phyloP scores from a whole-genome alignment of 2,329 filamentous ascomycete species.

The Hypoxylon sp. region DNA sequence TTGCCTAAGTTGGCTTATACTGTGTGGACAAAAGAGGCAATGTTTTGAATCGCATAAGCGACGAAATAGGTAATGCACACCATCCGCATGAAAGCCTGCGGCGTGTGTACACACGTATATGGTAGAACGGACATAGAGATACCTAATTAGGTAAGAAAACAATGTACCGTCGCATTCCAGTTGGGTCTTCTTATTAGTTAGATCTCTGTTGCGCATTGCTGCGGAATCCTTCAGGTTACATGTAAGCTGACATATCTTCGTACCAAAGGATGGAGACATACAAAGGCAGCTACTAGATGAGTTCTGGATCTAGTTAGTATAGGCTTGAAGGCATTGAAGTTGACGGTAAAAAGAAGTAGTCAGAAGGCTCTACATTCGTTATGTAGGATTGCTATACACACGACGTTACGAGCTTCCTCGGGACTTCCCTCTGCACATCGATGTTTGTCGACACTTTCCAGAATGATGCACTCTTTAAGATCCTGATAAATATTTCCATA shows the following conservation, averaged over 20 bases:
- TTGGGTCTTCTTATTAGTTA: background rate
- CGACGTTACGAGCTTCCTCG: background rate
- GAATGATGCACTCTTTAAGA: background rate
- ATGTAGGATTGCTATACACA: background rate
- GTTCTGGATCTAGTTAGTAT: background rate
- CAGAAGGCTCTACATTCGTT: constrained; percentile 4
- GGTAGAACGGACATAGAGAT: constrained; percentile 1
- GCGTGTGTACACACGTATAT: constrained; percentile 4
- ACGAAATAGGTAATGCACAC: constrained; percentile 11
- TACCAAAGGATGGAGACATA: constrained; percentile 3
- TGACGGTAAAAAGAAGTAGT: constrained; percentile 5
- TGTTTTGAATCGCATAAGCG: constrained; percentile 9
- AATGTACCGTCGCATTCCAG: background rate
- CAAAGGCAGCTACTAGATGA: constrained; percentile 6
- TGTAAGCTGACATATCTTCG: constrained; percentile 16
- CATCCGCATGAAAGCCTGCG: constrained; percentile 4
- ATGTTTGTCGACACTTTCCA: background rate
- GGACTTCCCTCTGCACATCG: constrained; percentile 1
- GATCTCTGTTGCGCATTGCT: constrained; percentile 5
- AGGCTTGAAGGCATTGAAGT: constrained; percentile 4
- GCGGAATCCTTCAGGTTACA: constrained; percentile 9
- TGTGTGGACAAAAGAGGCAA: constrained; percentile 4
- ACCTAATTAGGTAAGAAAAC: constrained; percentile 15
- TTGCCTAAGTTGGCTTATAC: constrained; percentile 13
- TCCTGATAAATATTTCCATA: constrained; percentile 1